Evolutionary conservation across 495 filamentous ascomycete genomes (phyloP).

Genomic region (Penicillium egyptiacum): DNA sequence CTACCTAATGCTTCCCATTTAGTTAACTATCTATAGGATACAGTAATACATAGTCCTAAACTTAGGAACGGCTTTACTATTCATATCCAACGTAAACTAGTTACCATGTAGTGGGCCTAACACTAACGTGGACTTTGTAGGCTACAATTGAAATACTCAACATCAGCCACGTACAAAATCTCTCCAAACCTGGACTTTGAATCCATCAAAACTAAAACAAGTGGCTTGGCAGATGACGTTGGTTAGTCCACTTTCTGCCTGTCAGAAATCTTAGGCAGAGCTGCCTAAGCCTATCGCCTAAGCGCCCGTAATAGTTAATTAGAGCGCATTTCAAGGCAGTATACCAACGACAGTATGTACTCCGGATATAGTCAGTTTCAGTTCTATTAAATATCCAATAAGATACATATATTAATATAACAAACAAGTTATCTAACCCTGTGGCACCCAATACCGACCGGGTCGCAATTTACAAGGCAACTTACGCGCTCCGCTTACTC

Average conservation of each 20-base stretch:
- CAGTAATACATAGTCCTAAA: neutral
- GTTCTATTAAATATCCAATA: neutral
- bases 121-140: neutral
- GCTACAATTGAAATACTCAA: neutral
- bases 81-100: neutral
- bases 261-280: neutral
- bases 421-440: neutral
- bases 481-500: neutral
- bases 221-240: neutral
- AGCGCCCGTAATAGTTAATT: neutral
- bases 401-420: neutral
- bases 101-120: neutral
- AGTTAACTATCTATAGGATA: neutral
- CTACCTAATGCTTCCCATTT: neutral
- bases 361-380: neutral
- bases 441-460: neutral
- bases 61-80: neutral
- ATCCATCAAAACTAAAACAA: neutral
- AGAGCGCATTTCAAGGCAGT: neutral
- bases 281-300: neutral
- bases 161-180: neutral
- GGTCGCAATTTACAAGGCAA: conserved; percentile 14
- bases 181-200: neutral
- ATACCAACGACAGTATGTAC: neutral
- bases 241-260: neutral